Percentiles rank a stretch among this genome's conserved stretches.
Conservation (phyloP, 116 monocot genomes). For the Papilionanthe hybrid region DNA sequence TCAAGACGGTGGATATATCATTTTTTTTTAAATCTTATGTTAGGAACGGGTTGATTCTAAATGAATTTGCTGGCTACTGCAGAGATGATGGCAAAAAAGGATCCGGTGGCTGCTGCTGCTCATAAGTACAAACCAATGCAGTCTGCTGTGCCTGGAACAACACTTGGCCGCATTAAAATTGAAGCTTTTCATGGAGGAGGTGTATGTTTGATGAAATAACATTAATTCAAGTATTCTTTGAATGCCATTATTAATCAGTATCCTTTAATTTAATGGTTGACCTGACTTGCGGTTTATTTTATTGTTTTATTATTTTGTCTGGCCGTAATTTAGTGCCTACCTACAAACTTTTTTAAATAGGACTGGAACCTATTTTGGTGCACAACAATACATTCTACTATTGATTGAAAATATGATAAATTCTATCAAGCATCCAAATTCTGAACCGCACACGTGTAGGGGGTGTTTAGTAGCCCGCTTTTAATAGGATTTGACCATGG, state of each 20-base stretch:
- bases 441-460: not conserved
- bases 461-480: no score
- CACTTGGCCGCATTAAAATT: conserved; percentile 94
- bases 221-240: not conserved
- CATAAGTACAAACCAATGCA: conserved; percentile 92
- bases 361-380: not conserved
- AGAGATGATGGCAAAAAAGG: conserved; percentile 81
- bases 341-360: not conserved
- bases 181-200: conserved; percentile 90
- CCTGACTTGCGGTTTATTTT: not conserved
- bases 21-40: not conserved
- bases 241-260: not conserved
- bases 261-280: not conserved
- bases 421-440: not conserved
- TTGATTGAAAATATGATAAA: not conserved
- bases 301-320: not conserved
- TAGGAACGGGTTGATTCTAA: not conserved
- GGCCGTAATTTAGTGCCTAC: not conserved
- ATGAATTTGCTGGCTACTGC: conserved; percentile 6
- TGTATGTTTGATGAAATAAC: conserved; percentile 26
- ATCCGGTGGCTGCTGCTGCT: conserved; percentile 96
- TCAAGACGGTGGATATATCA: not conserved
- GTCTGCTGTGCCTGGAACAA: conserved; percentile 99
- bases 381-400: not conserved
- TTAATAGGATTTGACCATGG: no score